A percentile compares a stretch with the other conserved stretches of the same genome.
Conservation (phyloP, 345 rosid species). For the Hibiscus syriacus region DNA sequence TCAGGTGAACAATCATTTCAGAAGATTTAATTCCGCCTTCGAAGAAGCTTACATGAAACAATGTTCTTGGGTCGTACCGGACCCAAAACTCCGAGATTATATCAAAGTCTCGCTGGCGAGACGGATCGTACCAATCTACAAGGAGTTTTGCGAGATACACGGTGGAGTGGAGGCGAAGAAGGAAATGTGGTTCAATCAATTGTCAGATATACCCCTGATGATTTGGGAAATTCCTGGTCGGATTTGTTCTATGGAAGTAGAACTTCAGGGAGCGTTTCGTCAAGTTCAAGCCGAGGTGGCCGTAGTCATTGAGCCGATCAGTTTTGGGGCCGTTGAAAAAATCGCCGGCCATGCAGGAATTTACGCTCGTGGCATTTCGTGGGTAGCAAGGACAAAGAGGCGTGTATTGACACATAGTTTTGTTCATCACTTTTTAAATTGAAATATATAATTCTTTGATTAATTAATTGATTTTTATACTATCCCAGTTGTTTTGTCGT, state of each 20-base stretch:
- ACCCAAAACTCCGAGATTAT: constrained; percentile 53
- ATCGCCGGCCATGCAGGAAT: background rate
- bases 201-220: constrained; percentile 53
- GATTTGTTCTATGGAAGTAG: constrained; percentile 34
- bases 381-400: too few relatives aligned
- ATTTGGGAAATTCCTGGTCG: constrained; percentile 45
- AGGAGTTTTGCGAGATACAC: constrained; percentile 29
- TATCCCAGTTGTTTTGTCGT: too few relatives aligned
- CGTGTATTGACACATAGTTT: too few relatives aligned
- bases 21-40: constrained; percentile 52
- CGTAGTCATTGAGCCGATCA: background rate
- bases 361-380: background rate
- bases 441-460: background rate
- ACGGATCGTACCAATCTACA: constrained; percentile 36
- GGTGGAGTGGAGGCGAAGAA: constrained; percentile 11
- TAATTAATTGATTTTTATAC: too few relatives aligned
- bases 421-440: background rate
- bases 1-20: constrained; percentile 28
- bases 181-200: constrained; percentile 10
- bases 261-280: constrained; percentile 31
- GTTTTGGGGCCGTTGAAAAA: background rate
- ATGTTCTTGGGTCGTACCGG: constrained; percentile 54
- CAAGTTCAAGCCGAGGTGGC: too few relatives aligned
- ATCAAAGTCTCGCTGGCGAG: constrained; percentile 43
- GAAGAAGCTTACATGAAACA: constrained; percentile 56